phyloP scores from a whole-genome alignment of 2,329 filamentous ascomycete genomes.

The Hypomyces perniciosus region DNA sequence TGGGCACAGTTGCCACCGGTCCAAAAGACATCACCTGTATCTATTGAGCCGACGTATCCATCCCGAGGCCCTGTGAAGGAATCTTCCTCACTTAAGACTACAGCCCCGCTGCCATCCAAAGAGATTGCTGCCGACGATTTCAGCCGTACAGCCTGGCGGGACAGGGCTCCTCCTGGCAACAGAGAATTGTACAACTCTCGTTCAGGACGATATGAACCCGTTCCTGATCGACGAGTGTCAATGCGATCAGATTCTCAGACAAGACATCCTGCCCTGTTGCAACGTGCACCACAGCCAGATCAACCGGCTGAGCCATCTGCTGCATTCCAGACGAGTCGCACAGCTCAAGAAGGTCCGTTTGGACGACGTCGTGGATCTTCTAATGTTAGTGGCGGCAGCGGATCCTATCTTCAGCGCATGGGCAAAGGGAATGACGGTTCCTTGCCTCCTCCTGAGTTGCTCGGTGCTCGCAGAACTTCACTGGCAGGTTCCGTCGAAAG shows the following conservation, averaged over 20 bases:
- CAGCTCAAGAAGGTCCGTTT: conserved; percentile 61
- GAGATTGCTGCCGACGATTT: conserved; percentile 95
- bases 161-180: conserved; percentile 55
- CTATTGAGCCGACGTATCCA: conserved; percentile 47
- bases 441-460: conserved; percentile 37
- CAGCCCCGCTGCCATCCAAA: conserved; percentile 48
- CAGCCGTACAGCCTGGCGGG: conserved; percentile 74
- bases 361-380: conserved; percentile 79
- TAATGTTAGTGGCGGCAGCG: conserved; percentile 83
- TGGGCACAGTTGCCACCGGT: conserved; percentile 86
- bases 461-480: conserved; percentile 42
- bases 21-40: conserved; percentile 68
- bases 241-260: conserved; percentile 60
- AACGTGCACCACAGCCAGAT: conserved; percentile 61
- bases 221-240: conserved; percentile 66
- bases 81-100: conserved; percentile 47
- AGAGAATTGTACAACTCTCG: conserved; percentile 92
- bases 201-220: conserved; percentile 87
- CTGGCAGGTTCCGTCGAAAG: conserved; percentile 45
- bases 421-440: conserved; percentile 38
- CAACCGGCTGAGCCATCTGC: conserved; percentile 75
- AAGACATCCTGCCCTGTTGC: conserved; percentile 71
- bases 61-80: conserved; percentile 51
- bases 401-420: conserved; percentile 56
- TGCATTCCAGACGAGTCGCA: conserved; percentile 75